Conservation (phyloP, 768 basidiomycete genomes). For the Russula earlei region DNA sequence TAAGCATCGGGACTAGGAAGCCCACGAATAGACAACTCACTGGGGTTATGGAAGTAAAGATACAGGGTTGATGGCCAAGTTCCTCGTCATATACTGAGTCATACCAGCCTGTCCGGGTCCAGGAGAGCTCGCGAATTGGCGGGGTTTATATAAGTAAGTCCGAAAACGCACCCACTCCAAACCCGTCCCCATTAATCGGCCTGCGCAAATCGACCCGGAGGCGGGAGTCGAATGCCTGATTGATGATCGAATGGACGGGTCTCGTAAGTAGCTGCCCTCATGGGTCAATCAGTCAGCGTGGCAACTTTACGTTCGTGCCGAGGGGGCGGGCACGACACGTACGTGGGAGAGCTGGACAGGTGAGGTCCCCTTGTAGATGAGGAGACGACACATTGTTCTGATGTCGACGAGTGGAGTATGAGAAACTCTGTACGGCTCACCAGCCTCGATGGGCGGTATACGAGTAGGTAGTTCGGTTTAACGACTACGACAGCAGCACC, state of each 20-base stretch:
- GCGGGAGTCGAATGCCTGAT: slow-evolving; percentile 92
- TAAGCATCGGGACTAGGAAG: neutral
- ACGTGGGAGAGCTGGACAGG: slow-evolving; percentile 89
- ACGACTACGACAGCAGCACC: neutral
- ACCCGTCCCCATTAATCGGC: slow-evolving; percentile 94
- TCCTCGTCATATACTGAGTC: slow-evolving; percentile 79
- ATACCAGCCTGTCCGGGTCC: slow-evolving; percentile 68
- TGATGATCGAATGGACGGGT: slow-evolving; percentile 93
- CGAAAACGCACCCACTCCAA: slow-evolving; percentile 70
- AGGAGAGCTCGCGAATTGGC: neutral
- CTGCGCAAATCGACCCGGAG: slow-evolving; percentile 70
- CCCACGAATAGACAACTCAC: slow-evolving; percentile 36
- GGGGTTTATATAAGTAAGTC: neutral
- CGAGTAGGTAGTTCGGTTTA: neutral
- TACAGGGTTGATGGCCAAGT: slow-evolving; percentile 80
- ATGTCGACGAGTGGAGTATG: neutral
- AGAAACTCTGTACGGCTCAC: neutral
- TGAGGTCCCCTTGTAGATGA: slow-evolving; percentile 92
- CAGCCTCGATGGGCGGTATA: too few relatives aligned
- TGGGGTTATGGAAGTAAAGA: slow-evolving; percentile 92
- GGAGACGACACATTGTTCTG: slow-evolving; percentile 68
- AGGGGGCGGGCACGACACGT: neutral
- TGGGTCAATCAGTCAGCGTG: neutral
- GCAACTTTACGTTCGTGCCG: neutral
- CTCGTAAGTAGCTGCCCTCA: slow-evolving; percentile 70